phyloP scores from a whole-genome alignment of 1,139 yeast species.

The Hanseniaspora uvarum region DNA sequence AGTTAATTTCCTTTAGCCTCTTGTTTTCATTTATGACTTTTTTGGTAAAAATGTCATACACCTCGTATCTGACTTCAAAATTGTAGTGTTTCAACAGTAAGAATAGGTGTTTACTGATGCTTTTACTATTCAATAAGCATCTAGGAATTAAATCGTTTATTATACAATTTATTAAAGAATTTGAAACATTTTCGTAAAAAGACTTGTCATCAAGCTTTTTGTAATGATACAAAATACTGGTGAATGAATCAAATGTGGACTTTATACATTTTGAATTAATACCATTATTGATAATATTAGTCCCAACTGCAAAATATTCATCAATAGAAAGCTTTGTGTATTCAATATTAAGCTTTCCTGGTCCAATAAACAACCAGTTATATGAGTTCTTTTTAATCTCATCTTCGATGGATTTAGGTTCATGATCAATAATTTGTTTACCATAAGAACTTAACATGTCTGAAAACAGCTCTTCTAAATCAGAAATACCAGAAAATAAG shows the following conservation, averaged over 20 bases:
- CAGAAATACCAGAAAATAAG: not conserved
- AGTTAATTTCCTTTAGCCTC: constrained; percentile 51
- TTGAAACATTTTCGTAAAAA: not conserved
- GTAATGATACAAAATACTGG: not conserved
- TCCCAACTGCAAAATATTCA: not conserved
- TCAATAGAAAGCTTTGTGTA: not conserved
- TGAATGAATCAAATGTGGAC: not conserved
- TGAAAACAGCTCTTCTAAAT: not conserved
- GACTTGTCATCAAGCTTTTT: not conserved
- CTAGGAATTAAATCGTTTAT: constrained; percentile 31
- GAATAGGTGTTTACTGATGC: constrained; percentile 52
- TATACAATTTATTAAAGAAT: not conserved
- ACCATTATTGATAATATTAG: not conserved
- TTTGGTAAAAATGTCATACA: constrained; percentile 75
- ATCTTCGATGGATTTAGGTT: not conserved
- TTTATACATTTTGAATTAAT: not conserved
- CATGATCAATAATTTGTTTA: not conserved
- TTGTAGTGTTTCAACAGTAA: constrained; percentile 54
- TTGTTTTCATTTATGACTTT: constrained; percentile 46
- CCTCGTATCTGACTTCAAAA: constrained; percentile 56
- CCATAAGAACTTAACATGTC: not conserved
- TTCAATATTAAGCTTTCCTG: not conserved
- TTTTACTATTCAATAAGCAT: constrained; percentile 44
- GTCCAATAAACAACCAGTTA: not conserved
- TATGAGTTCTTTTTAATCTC: not conserved